These are phyloP conservation scores for Berkeleyomyces rouxiae DNA, from an alignment of 2,329 filamentous ascomycete genomes.

Conservation along the genomic window DNA sequence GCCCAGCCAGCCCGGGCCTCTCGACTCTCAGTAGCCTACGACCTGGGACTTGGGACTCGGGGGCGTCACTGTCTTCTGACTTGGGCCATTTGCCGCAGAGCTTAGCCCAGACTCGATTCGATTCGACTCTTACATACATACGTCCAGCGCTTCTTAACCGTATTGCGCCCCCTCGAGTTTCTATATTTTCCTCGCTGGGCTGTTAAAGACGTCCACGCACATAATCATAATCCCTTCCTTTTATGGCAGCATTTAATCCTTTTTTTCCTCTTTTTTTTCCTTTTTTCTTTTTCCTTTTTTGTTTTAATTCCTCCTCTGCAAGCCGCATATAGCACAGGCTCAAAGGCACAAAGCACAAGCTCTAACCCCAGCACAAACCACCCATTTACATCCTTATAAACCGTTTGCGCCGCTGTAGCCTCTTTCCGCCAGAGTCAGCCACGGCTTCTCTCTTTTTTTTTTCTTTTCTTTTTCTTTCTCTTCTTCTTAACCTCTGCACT, in stretches of 20 bases:
- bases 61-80: too few species aligned
- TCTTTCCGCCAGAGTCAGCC: not conserved
- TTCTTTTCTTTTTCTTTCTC: not conserved
- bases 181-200: not conserved
- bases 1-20: too few species aligned
- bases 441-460: slow-evolving; percentile 1
- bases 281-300: not conserved
- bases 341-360: not conserved
- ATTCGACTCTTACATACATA: too few species aligned
- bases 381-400: slow-evolving; percentile 1
- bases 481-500: not conserved
- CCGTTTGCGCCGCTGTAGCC: not conserved
- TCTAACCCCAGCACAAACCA: slow-evolving; percentile 1
- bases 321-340: slow-evolving; percentile 1
- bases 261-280: not conserved
- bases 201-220: too few species aligned
- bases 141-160: too few species aligned
- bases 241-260: not conserved
- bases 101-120: too few species aligned
- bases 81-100: too few species aligned
- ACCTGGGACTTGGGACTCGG: too few species aligned
- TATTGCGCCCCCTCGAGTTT: not conserved
- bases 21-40: too few species aligned
- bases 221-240: not conserved
- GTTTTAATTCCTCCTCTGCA: not conserved